Conservation (phyloP, 768 basidiomycete species). For the Rhizopogon vinicolor region DNA sequence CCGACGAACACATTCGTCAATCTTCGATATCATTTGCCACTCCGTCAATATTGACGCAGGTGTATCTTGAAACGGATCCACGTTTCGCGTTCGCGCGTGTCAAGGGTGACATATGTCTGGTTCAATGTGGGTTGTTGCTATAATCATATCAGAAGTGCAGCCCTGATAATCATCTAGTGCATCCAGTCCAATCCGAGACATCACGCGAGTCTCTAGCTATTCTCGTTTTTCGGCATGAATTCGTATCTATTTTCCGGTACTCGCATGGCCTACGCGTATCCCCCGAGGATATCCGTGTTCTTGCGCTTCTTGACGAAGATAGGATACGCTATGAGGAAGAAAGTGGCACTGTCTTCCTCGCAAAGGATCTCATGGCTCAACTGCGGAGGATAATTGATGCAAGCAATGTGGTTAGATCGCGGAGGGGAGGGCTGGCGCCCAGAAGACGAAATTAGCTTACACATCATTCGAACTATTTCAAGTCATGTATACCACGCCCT, state of each 20-base stretch:
- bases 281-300: slow-evolving; percentile 37
- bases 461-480: neutral
- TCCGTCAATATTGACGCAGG: slow-evolving; percentile 10
- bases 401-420: slow-evolving; percentile 10
- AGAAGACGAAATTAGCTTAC: slow-evolving; percentile 5
- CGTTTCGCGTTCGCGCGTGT: slow-evolving; percentile 35
- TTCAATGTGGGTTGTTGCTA: slow-evolving; percentile 18
- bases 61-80: slow-evolving; percentile 5
- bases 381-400: slow-evolving; percentile 25
- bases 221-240: slow-evolving; percentile 42
- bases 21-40: slow-evolving; percentile 17
- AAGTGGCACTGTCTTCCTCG: slow-evolving; percentile 54
- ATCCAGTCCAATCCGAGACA: slow-evolving; percentile 4
- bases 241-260: slow-evolving; percentile 61
- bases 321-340: slow-evolving; percentile 54
- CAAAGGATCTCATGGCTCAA: slow-evolving; percentile 35
- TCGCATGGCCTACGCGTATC: slow-evolving; percentile 39
- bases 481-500: neutral
- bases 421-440: slow-evolving; percentile 2
- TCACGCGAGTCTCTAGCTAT: slow-evolving; percentile 16
- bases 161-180: neutral
- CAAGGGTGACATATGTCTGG: slow-evolving; percentile 21
- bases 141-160: too few species aligned
- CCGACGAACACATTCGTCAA: neutral
- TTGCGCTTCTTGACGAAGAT: slow-evolving; percentile 46